Conservation (phyloP, 75 land plant genomes). For the Cupressus sempervirens region DNA sequence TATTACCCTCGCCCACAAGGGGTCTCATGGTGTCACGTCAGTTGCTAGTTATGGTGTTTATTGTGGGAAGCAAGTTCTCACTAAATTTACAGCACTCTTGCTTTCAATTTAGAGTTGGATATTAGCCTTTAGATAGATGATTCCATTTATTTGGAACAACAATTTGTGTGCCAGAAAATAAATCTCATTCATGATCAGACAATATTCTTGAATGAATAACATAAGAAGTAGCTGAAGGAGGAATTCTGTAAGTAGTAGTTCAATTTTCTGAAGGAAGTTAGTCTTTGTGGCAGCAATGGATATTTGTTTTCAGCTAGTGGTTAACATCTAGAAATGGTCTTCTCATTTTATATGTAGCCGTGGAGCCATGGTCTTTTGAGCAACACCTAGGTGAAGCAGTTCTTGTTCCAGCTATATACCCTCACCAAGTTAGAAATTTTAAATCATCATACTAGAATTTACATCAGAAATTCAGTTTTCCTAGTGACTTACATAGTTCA, state of each 20-base stretch:
- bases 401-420: constrained; percentile 78
- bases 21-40: constrained; percentile 77
- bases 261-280: background rate
- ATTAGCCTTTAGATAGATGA: background rate
- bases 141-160: background rate
- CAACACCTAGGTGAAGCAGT: constrained; percentile 75
- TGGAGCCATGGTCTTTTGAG: constrained; percentile 78
- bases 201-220: too few species aligned
- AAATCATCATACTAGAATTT: too few species aligned
- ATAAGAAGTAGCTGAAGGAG: constrained; percentile 50
- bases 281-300: background rate
- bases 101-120: constrained; percentile 27
- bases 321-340: background rate
- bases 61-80: constrained; percentile 50
- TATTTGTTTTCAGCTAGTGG: background rate
- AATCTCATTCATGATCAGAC: too few species aligned
- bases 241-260: constrained; percentile 35
- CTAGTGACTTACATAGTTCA: too few species aligned
- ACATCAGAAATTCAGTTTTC: too few species aligned
- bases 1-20: constrained; percentile 93
- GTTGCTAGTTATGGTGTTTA: constrained; percentile 67
- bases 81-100: constrained; percentile 73
- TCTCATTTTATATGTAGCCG: constrained; percentile 25
- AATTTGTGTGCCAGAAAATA: too few species aligned
- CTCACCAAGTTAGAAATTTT: constrained; percentile 77